Base-by-base conservation (phyloP, 495 filamentous ascomycete species). In the Aspergillus heteromorphus region DNA sequence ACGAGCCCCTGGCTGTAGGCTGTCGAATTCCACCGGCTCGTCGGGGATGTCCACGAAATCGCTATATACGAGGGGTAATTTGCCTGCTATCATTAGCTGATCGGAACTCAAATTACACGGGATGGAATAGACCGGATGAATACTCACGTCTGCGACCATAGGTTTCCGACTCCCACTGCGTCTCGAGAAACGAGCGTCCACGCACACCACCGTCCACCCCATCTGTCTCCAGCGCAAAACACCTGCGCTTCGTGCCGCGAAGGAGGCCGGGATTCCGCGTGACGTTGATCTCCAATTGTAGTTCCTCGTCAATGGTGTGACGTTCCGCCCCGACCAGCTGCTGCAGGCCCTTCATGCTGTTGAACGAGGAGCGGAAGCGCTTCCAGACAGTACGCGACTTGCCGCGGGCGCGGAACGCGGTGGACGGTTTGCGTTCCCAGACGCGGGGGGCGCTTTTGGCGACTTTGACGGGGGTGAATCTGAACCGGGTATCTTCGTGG, bases 361-460 rank as follows among this genome's bases (percentile, higher is more conserved):
- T 65, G 48, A 76, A 74, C 6, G 71, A 72, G 4, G 68, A 58
- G 16, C 66, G 67, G 55, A 73, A 71, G 41, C 78, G 73, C 56
- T 81, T 81, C 78, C 78, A 81, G 43, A 81, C 58, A 47, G 79
- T 80, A 29, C 71, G 73, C 5, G 75, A 67, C 45, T 72, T 73
- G 21, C 69, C 62, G 18, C 68, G 74, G 21, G 66, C 55, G 43
- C 65, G 59, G 48, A 75, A 78, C 53, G 74, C 78, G 56, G 65
- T 85, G 66, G 72, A 80, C 61, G 77, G 82, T 73, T 66, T 79
- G 72, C 67, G 74, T 70, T 71, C 84, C 80, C 67, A 75, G 69
- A 71, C 66, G 69, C 61, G 82, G 54, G 65, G 77, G 38, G 53
- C 64, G 57, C 51, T 65, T 69, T 53, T 55, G 16, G 59, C 34